Percentiles rank a stretch among this genome's conserved stretches.
Evolutionary conservation across 2,329 filamentous ascomycete genomes (phyloP).

Genomic region (Blastomyces parvus): DNA sequence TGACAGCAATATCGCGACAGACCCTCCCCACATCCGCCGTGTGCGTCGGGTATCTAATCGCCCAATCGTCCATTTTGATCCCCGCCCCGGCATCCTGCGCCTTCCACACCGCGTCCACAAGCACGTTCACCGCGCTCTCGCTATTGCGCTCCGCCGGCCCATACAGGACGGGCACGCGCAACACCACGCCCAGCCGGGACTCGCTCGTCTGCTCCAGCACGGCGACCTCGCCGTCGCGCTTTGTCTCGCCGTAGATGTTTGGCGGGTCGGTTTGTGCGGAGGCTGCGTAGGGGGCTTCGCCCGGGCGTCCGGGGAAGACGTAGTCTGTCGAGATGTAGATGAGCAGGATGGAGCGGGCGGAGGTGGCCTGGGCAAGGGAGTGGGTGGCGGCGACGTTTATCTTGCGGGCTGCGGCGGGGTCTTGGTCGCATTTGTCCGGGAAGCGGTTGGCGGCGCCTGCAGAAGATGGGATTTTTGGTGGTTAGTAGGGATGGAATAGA

Average conservation of each 20-base stretch:
- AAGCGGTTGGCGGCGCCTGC: constrained; percentile 77
- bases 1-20: constrained; percentile 60
- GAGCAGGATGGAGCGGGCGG: constrained; percentile 40
- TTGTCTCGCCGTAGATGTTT: constrained; percentile 71
- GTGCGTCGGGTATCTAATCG: constrained; percentile 75
- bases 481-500: neutral
- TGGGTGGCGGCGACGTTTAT: constrained; percentile 66
- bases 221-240: constrained; percentile 60
- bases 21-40: constrained; percentile 79
- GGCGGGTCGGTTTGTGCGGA: constrained; percentile 57
- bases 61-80: constrained; percentile 79
- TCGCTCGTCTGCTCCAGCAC: constrained; percentile 53
- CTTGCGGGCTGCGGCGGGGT: constrained; percentile 63
- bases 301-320: constrained; percentile 64
- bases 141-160: constrained; percentile 57
- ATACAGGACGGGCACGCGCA: constrained; percentile 78
- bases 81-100: constrained; percentile 52
- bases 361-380: constrained; percentile 57
- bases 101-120: constrained; percentile 69
- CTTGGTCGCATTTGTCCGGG: constrained; percentile 72
- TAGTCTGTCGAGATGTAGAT: constrained; percentile 67
- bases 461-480: constrained; percentile 12
- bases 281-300: constrained; percentile 74
- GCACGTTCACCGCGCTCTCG: constrained; percentile 74
- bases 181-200: constrained; percentile 54